A percentile compares a stretch with the other conserved stretches of the same genome.
These are phyloP conservation scores for Pelargonium fulgidum DNA, from an alignment of 441 rosid species.

Conservation along the genomic window DNA sequence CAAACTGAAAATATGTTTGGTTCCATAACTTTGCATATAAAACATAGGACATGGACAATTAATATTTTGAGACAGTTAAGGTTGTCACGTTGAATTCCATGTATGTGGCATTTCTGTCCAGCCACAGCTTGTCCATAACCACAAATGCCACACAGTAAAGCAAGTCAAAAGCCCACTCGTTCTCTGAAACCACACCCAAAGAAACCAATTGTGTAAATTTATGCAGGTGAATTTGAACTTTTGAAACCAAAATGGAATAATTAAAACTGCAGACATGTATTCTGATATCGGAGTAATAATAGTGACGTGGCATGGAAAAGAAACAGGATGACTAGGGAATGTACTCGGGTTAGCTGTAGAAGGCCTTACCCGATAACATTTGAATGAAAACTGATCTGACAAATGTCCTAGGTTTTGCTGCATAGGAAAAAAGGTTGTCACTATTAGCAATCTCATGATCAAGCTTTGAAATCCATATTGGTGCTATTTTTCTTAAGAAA, in stretches of 20 bases:
- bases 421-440: background rate
- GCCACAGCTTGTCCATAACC: constrained; percentile 6
- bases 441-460: background rate
- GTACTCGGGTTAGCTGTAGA: background rate
- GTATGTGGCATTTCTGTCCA: background rate
- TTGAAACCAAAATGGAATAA: background rate
- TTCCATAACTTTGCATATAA: no score
- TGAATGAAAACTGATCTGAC: constrained; percentile 4
- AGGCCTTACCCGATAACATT: constrained; percentile 1
- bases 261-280: no score
- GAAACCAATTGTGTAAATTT: background rate
- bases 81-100: background rate
- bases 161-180: constrained; percentile 5
- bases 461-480: background rate
- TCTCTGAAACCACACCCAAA: background rate
- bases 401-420: constrained; percentile 1
- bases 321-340: no score
- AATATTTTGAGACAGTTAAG: background rate
- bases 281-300: no score
- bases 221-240: background rate
- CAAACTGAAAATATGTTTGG: no score
- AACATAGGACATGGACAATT: no score
- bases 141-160: constrained; percentile 5
- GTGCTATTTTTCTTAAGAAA: background rate
- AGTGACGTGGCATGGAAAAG: no score